Base-by-base conservation (phyloP, 495 filamentous ascomycete species). In the Corynascus novoguineensis region DNA sequence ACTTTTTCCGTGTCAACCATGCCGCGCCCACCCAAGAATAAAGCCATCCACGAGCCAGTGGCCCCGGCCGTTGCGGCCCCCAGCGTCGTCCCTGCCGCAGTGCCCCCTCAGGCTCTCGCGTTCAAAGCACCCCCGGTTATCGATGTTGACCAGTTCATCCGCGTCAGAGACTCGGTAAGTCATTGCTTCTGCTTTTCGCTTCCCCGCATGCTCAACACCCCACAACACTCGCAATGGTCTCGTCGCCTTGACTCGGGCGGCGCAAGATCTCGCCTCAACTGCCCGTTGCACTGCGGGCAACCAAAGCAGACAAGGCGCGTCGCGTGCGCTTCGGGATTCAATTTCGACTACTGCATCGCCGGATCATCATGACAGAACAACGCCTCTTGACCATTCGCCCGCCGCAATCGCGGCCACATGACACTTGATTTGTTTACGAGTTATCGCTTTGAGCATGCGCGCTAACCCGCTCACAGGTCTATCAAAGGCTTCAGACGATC, bases 401-500 rank as follows among this genome's bases (percentile, higher is more conserved):
- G 34, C 11, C n/a, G n/a, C 34, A 10, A 12, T 5, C 15, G 35
- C 9, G 10, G 19, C 12, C 15, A 3, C n/a, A 17, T 41, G 4
- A 17, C 17, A 17, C 37, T 41, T 17, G n/a, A 21, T n/a, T 31
- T 12, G 5, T 44, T 38, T 27, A 48, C 17, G 24, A 31, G 10
- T 3, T 22, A n/a, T 22, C 47, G 17, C 51, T 53, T 22, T 37
- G 57, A 52, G 21, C 34, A n/a, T 31, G 21, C 29, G 24, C 52
- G 49, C 68, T 76, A 65, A 73, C 68, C 51, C 57, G 21, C 3
- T 25, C 38, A 35, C 64, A 92, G 89, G 83, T 92, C 47, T 82
- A 91, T 62, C 79, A 84, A 60, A 77, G 85, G 19, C 81, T 92
- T 44, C 80, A 83, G 56, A 86, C 84, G 34, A 82, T 92, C 29